Base-by-base conservation (phyloP, 768 basidiomycete species). In the Rossbeevera mucosa region DNA sequence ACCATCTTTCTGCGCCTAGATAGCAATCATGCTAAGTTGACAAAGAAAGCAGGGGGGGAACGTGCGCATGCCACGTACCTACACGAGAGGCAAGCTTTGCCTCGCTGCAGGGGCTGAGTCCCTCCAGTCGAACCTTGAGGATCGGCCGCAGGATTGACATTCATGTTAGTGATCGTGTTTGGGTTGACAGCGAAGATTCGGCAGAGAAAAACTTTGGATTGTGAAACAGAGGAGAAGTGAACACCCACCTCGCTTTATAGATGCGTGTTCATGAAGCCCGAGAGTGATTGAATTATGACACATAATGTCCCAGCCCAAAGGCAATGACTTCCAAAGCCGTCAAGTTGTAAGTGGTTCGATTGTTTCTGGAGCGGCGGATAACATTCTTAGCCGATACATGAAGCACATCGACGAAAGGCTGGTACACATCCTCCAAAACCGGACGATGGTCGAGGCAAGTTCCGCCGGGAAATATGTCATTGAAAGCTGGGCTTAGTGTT, bases 21-120 rank as follows among this genome's bases (percentile, higher is more conserved):
- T 41, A 26, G 18, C 16, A 25, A 9, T 38, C n/a, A 22, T 31
- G 26, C 5, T 7, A 5, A 1, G 41, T 56, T 22, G 7, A 31
- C 5, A 12, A 2, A 16, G 5, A 24, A 22, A 13, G 31, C 29
- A 28, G 33, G n/a, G 21, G 21, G 36, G 18, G 6, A 8, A 40
- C 16, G 4, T 13, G 22, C 30, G 12, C n/a, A 14, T 3, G 26
- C 31, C 12, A 61, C 75, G 49, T 16, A 79, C 79, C 76, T 72
- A 68, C 80, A 81, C n/a, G 77, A 72, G 6, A 77, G 58, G 50
- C 80, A 81, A 12, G 80, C 80, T 52, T 72, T 73, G 8, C 80
- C 79, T 36, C 78, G 71, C 33, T 77, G 78, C 26, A 79, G 60
- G 25, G 64, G 52, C 7, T 65, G 52, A 5, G 36, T 9, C 36